Evolutionary conservation across 768 basidiomycete genomes (phyloP).

Genomic region (Cytidiella melzeri): DNA sequence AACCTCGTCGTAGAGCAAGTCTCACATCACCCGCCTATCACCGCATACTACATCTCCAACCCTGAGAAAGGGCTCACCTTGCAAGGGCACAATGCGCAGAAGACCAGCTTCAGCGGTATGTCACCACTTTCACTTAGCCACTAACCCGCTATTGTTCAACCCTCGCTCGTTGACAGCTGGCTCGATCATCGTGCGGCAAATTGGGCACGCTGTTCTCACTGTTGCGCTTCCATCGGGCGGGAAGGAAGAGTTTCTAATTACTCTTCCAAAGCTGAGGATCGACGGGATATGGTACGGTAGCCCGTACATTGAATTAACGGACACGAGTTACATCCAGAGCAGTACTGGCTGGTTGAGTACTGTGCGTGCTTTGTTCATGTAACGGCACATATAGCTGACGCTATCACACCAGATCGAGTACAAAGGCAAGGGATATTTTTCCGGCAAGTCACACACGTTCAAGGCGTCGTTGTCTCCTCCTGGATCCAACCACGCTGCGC

Average conservation of each 20-base stretch:
- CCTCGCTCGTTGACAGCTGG: too few species aligned
- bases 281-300: conserved; percentile 90
- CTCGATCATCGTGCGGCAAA: conserved; percentile 85
- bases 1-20: conserved; percentile 89
- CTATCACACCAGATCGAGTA: conserved; percentile 58
- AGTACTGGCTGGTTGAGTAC: conserved; percentile 55
- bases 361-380: conserved; percentile 26
- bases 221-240: conserved; percentile 52
- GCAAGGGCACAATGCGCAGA: conserved; percentile 89
- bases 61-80: conserved; percentile 65
- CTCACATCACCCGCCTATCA: conserved; percentile 90
- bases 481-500: conserved; percentile 30
- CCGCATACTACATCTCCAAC: conserved; percentile 86
- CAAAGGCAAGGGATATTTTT: conserved; percentile 94
- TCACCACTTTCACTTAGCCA: conserved; percentile 6
- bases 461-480: conserved; percentile 69
- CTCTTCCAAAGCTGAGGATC: conserved; percentile 86
- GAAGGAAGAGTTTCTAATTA: conserved; percentile 78
- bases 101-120: conserved; percentile 84
- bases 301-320: conserved; percentile 88
- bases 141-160: neutral
- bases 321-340: conserved; percentile 71
- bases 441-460: conserved; percentile 89
- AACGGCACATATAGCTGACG: neutral
- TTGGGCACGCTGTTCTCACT: conserved; percentile 85